These are phyloP conservation scores for Leccinum insolens DNA, from an alignment of 1,284 basidiomycete species.

Conservation along the genomic window DNA sequence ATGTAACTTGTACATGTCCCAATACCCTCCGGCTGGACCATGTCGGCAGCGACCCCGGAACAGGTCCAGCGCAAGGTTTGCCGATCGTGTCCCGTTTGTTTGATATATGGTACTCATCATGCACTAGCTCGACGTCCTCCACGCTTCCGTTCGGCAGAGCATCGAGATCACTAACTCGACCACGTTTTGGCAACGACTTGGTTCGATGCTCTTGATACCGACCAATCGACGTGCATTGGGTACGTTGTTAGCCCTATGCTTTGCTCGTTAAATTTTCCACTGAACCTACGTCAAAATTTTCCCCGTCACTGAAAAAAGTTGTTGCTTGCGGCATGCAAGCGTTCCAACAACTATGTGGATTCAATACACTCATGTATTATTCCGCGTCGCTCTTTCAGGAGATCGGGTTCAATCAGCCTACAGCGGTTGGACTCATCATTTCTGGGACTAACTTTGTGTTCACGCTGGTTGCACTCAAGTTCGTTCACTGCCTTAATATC, in stretches of 20 bases:
- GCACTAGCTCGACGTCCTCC: slow-evolving; percentile 56
- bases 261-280: slow-evolving; percentile 1
- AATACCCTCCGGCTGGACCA: too few relatives aligned
- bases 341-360: slow-evolving; percentile 82
- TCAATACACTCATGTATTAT: slow-evolving; percentile 78
- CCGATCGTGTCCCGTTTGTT: neutral
- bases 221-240: slow-evolving; percentile 73
- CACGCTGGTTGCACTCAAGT: slow-evolving; percentile 77
- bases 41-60: slow-evolving; percentile 51
- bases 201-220: slow-evolving; percentile 57
- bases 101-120: neutral
- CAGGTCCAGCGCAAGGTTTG: slow-evolving; percentile 69
- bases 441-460: slow-evolving; percentile 83
- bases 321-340: slow-evolving; percentile 82
- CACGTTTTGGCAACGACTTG: slow-evolving; percentile 58
- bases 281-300: neutral
- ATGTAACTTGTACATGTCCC: too few relatives aligned
- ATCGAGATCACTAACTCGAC: slow-evolving; percentile 65
- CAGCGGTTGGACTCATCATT: slow-evolving; percentile 77
- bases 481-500: neutral
- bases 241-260: slow-evolving; percentile 39
- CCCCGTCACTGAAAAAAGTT: slow-evolving; percentile 40
- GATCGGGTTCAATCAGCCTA: slow-evolving; percentile 82
- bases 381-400: slow-evolving; percentile 79
- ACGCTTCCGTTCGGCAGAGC: slow-evolving; percentile 65